Evolutionary conservation across 805 yeast genomes (phyloP).

Genomic region (Spencermartinsiella europaea): DNA sequence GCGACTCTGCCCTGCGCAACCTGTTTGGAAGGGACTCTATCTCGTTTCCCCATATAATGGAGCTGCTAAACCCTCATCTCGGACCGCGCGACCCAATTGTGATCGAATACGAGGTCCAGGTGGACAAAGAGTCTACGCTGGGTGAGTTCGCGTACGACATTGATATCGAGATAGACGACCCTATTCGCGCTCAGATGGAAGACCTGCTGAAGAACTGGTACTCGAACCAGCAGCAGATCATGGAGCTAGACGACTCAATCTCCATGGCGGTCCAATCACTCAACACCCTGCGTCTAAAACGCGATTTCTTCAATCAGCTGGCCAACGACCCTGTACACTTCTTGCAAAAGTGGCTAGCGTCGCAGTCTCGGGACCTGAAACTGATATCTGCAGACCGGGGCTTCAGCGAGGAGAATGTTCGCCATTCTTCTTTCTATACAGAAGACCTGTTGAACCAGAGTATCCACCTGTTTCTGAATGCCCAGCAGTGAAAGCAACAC

Average conservation of each 20-base stretch:
- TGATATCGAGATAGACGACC: constrained; percentile 47
- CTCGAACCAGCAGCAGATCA: constrained; percentile 37
- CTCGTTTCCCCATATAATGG: constrained; percentile 67
- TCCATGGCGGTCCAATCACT: constrained; percentile 47
- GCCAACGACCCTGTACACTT: constrained; percentile 74
- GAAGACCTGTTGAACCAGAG: constrained; percentile 77
- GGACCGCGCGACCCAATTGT: constrained; percentile 76
- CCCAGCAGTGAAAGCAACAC: constrained; percentile 3
- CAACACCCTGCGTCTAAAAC: constrained; percentile 53
- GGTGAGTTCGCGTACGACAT: constrained; percentile 81
- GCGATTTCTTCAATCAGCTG: constrained; percentile 70
- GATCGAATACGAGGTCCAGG: constrained; percentile 68
- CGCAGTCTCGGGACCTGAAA: constrained; percentile 79
- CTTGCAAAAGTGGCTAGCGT: constrained; percentile 65
- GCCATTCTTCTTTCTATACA: constrained; percentile 76
- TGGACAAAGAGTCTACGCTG: constrained; percentile 64
- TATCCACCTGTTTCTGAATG: constrained; percentile 57
- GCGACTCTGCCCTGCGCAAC: constrained; percentile 43
- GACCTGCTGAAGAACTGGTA: constrained; percentile 37
- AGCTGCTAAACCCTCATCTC: constrained; percentile 60
- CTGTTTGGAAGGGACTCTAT: constrained; percentile 48
- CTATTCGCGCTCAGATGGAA: constrained; percentile 32
- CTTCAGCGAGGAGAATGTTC: constrained; percentile 79
- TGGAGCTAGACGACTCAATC: constrained; percentile 40
- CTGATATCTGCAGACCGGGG: constrained; percentile 87